These are phyloP conservation scores for Suillus bovinus DNA, from an alignment of 768 basidiomycete genomes.

Conservation along the genomic window DNA sequence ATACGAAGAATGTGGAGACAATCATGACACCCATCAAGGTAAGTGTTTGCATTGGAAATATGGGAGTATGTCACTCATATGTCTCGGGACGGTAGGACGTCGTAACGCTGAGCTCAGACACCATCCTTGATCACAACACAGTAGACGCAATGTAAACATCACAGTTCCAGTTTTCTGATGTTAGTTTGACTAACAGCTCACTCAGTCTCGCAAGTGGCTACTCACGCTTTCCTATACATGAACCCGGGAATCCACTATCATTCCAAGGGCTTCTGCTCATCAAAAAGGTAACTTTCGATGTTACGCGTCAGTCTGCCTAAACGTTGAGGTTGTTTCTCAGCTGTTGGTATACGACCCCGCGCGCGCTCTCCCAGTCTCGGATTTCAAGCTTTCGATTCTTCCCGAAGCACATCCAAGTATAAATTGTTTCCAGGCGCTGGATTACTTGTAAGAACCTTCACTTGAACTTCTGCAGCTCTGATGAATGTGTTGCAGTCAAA, in stretches of 20 bases:
- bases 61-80: conserved; percentile 19
- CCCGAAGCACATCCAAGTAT: conserved; percentile 89
- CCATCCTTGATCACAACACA: conserved; percentile 72
- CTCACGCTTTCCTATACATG: conserved; percentile 89
- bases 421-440: conserved; percentile 92
- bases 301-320: conserved; percentile 7
- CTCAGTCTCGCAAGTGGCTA: conserved; percentile 78
- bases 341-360: conserved; percentile 88
- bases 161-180: neutral
- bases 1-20: conserved; percentile 68
- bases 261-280: conserved; percentile 84
- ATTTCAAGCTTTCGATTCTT: conserved; percentile 77
- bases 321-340: conserved; percentile 37
- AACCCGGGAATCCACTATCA: conserved; percentile 60
- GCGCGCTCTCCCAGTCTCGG: conserved; percentile 68
- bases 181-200: conserved; percentile 8
- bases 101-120: conserved; percentile 75
- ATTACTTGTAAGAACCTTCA: conserved; percentile 69
- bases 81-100: conserved; percentile 56
- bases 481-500: conserved; percentile 57
- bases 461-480: neutral
- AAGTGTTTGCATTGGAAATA: neutral
- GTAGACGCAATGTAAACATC: conserved; percentile 71
- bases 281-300: conserved; percentile 59
- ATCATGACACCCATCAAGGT: conserved; percentile 86